Evolutionary conservation across 805 yeast species (phyloP).

Genomic region (Pichia phayaonensis): DNA sequence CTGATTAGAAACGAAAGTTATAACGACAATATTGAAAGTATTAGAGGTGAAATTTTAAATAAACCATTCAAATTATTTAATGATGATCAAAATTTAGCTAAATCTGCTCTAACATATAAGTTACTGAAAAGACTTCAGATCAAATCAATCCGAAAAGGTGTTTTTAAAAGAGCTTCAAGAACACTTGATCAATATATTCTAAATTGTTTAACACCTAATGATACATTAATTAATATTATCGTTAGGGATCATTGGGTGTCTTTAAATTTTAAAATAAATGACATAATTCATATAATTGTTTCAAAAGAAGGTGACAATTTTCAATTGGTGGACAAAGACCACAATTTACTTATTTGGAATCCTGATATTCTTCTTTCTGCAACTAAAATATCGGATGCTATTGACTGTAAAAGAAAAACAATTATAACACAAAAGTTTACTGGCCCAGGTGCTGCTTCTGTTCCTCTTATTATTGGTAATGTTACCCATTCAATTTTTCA

Average conservation of each 20-base stretch:
- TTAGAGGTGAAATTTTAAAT: not conserved
- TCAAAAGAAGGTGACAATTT: conserved; percentile 25
- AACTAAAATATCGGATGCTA: conserved; percentile 70
- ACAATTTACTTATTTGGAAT: conserved; percentile 64
- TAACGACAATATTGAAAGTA: not conserved
- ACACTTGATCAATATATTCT: conserved; percentile 43
- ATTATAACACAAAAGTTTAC: conserved; percentile 49
- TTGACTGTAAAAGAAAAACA: conserved; percentile 66
- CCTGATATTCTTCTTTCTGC: conserved; percentile 83
- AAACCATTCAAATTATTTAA: conserved; percentile 6
- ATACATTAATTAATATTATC: conserved; percentile 33
- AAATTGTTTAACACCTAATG: conserved; percentile 38
- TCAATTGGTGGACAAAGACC: conserved; percentile 43
- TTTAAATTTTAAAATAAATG: conserved; percentile 41
- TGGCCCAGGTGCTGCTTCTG: conserved; percentile 54
- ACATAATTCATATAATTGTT: conserved; percentile 57
- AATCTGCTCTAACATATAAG: conserved; percentile 37
- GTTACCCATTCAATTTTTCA: conserved; percentile 76
- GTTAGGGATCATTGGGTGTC: conserved; percentile 57
- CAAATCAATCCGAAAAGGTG: conserved; percentile 23
- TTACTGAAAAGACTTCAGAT: conserved; percentile 46
- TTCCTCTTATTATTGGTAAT: conserved; percentile 72
- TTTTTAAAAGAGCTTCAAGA: conserved; percentile 25
- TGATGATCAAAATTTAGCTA: conserved; percentile 25
- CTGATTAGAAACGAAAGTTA: not conserved